A percentile compares a stretch with the other conserved stretches of the same genome.
Conservation (phyloP, 2,329 filamentous ascomycete genomes). For the Drechslera avenae region DNA sequence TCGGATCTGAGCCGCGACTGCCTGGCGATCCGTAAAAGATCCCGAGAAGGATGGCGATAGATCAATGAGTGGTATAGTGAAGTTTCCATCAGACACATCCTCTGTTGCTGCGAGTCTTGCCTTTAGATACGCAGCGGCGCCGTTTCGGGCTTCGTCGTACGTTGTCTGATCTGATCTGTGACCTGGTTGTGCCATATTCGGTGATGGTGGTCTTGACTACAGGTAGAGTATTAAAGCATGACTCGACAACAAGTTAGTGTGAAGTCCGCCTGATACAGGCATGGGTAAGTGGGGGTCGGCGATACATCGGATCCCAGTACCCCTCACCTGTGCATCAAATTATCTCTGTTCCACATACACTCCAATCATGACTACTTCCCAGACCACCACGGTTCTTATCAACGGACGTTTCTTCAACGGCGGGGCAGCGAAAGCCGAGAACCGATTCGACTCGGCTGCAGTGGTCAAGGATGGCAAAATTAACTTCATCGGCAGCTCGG, state of each 20-base stretch:
- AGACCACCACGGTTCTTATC: conserved; percentile 27
- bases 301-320: conserved; percentile 17
- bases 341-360: background rate
- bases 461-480: conserved; percentile 51
- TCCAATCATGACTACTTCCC: conserved; percentile 15
- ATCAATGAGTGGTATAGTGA: conserved; percentile 48
- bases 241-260: no score
- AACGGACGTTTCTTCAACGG: conserved; percentile 36
- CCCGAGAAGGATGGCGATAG: conserved; percentile 45
- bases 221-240: background rate
- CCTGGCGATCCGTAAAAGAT: conserved; percentile 38
- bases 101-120: conserved; percentile 33
- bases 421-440: conserved; percentile 2
- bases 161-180: conserved; percentile 49
- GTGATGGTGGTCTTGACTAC: background rate
- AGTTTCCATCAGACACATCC: conserved; percentile 24
- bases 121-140: conserved; percentile 45
- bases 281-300: conserved; percentile 11
- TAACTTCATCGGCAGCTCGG: conserved; percentile 45
- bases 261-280: conserved; percentile 1
- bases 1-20: conserved; percentile 48
- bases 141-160: conserved; percentile 41
- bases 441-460: conserved; percentile 39
- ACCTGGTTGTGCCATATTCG: background rate
- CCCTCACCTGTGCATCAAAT: conserved; percentile 3